phyloP scores from a whole-genome alignment of 2,329 filamentous ascomycete species.

The Xylaria sp. region DNA sequence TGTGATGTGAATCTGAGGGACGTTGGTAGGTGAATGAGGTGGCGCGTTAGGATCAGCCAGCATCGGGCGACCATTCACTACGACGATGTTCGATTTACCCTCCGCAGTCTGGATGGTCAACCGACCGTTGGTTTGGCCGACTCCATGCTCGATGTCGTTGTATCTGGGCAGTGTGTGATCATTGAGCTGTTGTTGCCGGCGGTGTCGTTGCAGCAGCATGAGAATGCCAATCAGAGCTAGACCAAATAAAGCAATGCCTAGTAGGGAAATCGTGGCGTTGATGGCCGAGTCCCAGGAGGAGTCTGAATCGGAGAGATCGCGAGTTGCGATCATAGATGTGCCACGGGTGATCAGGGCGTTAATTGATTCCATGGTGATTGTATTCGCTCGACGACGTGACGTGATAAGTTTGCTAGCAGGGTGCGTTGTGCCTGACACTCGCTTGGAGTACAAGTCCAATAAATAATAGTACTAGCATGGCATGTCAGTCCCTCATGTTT shows the following conservation, averaged over 20 bases:
- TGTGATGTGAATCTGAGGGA: constrained; percentile 97
- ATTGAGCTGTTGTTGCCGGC: constrained; percentile 58
- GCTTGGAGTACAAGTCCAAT: constrained; percentile 38
- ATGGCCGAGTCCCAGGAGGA: constrained; percentile 70
- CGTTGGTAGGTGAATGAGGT: constrained; percentile 80
- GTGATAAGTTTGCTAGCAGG: constrained; percentile 28
- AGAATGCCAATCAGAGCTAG: constrained; percentile 75
- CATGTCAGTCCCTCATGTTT: constrained; percentile 20
- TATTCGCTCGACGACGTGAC: constrained; percentile 35
- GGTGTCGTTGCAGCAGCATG: constrained; percentile 75
- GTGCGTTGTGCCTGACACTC: constrained; percentile 41
- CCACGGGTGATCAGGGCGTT: constrained; percentile 53
- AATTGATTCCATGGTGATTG: constrained; percentile 49
- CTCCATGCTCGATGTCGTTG: constrained; percentile 66
- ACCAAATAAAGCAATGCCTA: constrained; percentile 79
- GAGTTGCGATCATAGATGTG: constrained; percentile 58
- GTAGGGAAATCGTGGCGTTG: constrained; percentile 80
- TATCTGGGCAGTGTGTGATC: constrained; percentile 74
- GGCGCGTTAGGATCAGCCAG: constrained; percentile 79
- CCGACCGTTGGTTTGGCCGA: constrained; percentile 62
- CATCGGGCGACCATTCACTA: constrained; percentile 79
- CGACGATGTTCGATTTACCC: constrained; percentile 74
- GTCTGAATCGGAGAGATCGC: constrained; percentile 52
- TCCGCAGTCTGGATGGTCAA: constrained; percentile 68
- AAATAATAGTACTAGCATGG: constrained; percentile 29